These are phyloP conservation scores for Eucalyptus curtisii DNA, from an alignment of 345 rosid species.

Conservation along the genomic window DNA sequence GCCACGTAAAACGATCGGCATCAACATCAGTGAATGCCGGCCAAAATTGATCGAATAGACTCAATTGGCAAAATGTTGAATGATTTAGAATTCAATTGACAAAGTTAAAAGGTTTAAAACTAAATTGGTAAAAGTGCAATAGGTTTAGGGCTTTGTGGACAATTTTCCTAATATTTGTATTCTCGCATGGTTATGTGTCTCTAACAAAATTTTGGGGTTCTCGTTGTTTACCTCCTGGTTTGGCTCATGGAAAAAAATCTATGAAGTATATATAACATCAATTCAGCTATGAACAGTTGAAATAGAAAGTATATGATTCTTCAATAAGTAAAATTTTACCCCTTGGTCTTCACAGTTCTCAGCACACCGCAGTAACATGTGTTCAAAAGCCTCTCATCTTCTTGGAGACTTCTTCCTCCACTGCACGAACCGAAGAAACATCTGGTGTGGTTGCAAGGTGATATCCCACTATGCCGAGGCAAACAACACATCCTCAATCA, in stretches of 20 bases:
- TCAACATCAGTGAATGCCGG: fast-evolving
- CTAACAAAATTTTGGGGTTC: background rate
- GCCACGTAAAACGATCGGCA: fast-evolving
- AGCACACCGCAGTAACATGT: slow-evolving; percentile 32
- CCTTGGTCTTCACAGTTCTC: slow-evolving; percentile 29
- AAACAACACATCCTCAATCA: background rate
- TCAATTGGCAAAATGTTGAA: no score
- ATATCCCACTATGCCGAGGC: slow-evolving; percentile 43
- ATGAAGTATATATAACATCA: background rate
- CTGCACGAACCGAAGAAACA: slow-evolving; percentile 15
- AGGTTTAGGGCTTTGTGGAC: no score
- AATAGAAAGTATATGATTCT: background rate
- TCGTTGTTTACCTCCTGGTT: background rate
- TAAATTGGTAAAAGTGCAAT: no score
- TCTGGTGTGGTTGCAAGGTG: slow-evolving; percentile 14
- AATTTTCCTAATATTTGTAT: background rate
- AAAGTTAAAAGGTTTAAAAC: no score
- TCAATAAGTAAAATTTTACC: slow-evolving; percentile 5
- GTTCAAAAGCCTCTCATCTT: slow-evolving; percentile 21
- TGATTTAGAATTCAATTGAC: no score
- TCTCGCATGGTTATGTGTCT: background rate
- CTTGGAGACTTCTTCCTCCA: slow-evolving; percentile 35
- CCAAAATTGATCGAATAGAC: no score
- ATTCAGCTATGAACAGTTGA: background rate
- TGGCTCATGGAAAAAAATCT: background rate